phyloP scores from a whole-genome alignment of 257 asterid species.

The Nicotiana undulata region DNA sequence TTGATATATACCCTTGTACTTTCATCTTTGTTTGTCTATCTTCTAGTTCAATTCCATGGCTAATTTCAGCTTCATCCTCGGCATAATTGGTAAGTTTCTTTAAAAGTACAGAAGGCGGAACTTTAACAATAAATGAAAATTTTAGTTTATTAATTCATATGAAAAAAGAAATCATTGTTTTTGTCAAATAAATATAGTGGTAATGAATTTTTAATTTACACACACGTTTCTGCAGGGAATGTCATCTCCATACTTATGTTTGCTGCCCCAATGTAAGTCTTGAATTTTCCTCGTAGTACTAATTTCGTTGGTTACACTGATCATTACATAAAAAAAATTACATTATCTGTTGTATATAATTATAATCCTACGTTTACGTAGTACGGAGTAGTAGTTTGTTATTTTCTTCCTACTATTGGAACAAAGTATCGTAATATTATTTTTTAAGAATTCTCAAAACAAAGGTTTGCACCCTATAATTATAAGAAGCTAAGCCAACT shows the following conservation, averaged over 20 bases:
- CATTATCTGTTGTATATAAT: no score
- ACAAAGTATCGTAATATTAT: no score
- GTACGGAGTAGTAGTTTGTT: no score
- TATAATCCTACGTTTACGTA: no score
- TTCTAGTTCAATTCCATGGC: slow-evolving; percentile 11
- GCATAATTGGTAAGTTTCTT: slow-evolving; percentile 22
- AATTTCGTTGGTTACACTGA: not conserved
- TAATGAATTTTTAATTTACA: not conserved
- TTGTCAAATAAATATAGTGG: not conserved
- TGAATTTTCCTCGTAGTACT: not conserved
- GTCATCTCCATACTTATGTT: slow-evolving; percentile 45
- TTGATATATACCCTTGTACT: not conserved
- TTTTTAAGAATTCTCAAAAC: no score
- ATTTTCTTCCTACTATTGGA: no score
- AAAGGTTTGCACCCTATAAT: no score
- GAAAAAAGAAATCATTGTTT: not conserved
- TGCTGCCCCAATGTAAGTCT: slow-evolving; percentile 44
- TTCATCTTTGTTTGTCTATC: not conserved
- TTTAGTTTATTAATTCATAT: not conserved
- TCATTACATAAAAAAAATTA: no score
- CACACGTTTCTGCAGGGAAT: slow-evolving; percentile 31
- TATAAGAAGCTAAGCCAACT: no score
- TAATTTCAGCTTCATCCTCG: slow-evolving; percentile 22
- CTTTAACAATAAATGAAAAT: not conserved
- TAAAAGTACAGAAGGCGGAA: not conserved